Base-by-base conservation (phyloP, 805 yeast species). In the Priceomyces carsonii region DNA sequence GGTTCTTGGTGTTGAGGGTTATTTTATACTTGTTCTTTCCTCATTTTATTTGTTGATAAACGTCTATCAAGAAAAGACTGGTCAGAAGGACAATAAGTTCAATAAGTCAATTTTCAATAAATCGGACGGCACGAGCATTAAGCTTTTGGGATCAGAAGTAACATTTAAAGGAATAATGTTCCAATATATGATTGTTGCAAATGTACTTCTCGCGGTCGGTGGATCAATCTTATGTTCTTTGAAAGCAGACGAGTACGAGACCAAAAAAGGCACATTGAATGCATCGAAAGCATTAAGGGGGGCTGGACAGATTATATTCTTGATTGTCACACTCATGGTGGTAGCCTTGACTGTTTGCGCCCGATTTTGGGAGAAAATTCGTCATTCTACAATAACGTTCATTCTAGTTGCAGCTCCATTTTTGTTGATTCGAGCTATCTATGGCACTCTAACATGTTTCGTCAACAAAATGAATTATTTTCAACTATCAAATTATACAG, bases 1-100 rank as follows among this genome's bases (percentile, higher is more conserved):
- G 38, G 62, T 65, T 8, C 52, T 65, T 18, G 51, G 60, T 5
- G 70, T 68, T 14, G 69, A 65, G 39, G 71, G 71, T 5, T 63
- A 65, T 29, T 63, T 65, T 45, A 44, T 52, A 4, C 53, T 66
- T 32, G 57, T 65, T 14, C 44, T 61, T 26, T 43, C 59, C 4
- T 26, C 58, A 1, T 56, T 63, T 25, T 50, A 55, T 18, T 48
- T 53, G 22, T 38, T 62, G 3, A 48, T 51, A 30, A 46, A 29
- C 6, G 32, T 7, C 8, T 29, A 13, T 29, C 14, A 5, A 12
- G 12, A 29, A 18, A 29, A 18, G 10, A 13, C 6, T 5, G 32
- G 32, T n/a, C n/a, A n/a, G n/a, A n/a, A n/a, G n/a, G n/a, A n/a
- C 32, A 29, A 29, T 29, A 13, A 10, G 18, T 17, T 29, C 18